phyloP scores from a whole-genome alignment of 1,139 yeast species.

The Zhuliangozyma parablackwelliae region DNA sequence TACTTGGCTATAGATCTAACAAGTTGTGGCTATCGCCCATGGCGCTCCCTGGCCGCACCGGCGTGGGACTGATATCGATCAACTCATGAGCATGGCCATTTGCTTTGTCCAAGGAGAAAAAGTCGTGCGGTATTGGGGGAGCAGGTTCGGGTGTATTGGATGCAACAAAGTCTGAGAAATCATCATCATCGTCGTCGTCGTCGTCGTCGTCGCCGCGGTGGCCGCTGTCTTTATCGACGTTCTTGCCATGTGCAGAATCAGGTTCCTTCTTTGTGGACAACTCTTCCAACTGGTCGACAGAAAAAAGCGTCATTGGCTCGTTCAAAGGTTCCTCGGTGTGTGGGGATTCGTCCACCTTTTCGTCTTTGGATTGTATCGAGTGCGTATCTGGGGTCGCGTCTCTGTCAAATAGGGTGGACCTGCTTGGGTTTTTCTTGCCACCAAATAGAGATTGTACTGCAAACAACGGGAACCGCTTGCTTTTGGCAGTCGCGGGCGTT shows the following conservation, averaged over 20 bases:
- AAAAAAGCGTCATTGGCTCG: neutral
- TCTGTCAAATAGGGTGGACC: neutral
- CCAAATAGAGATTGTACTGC: constrained; percentile 6
- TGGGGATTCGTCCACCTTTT: too few species aligned
- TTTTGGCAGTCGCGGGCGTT: constrained; percentile 1
- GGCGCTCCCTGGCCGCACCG: neutral
- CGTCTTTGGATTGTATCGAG: too few species aligned
- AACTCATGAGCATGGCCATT: neutral
- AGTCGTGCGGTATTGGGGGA: constrained; percentile 6
- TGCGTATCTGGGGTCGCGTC: too few species aligned
- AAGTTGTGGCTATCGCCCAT: constrained; percentile 6
- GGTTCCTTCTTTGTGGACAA: neutral
- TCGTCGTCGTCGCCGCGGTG: neutral
- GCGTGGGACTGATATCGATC: too few species aligned
- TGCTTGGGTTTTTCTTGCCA: constrained; percentile 4
- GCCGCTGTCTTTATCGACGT: neutral
- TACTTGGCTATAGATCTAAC: constrained; percentile 7
- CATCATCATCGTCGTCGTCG: constrained; percentile 10
- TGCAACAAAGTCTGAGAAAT: constrained; percentile 18
- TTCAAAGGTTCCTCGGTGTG: neutral
- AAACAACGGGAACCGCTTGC: constrained; percentile 7
- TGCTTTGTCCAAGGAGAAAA: constrained; percentile 8
- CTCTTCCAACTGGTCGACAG: constrained; percentile 1
- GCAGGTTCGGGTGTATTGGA: constrained; percentile 9
- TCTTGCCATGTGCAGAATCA: too few species aligned